Percentiles rank a stretch among this genome's conserved stretches.
phyloP scores from a whole-genome alignment of 129 eudicot species.

The Mikania micrantha region DNA sequence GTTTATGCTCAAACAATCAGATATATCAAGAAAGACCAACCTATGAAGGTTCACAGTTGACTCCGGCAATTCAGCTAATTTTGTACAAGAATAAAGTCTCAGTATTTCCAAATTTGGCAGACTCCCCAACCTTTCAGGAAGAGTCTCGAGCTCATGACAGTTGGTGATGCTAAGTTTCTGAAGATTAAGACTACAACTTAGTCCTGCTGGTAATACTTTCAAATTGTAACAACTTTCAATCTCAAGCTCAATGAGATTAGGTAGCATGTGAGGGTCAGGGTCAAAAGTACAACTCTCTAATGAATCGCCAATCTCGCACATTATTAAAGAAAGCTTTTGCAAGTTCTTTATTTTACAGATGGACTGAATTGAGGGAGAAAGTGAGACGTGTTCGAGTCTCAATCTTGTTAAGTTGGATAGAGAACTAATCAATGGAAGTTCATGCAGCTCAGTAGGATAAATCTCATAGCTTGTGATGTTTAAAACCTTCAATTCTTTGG shows the following conservation, averaged over 20 bases:
- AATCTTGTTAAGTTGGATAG: constrained; percentile 29
- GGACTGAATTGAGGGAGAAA: constrained; percentile 16
- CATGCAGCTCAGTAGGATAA: constrained; percentile 13
- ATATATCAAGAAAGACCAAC: constrained; percentile 5
- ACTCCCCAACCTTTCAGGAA: not conserved
- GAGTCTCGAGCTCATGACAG: constrained; percentile 1
- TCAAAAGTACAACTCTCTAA: not conserved
- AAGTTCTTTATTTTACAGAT: constrained; percentile 22
- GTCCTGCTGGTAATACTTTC: not conserved
- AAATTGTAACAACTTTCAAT: constrained; percentile 5
- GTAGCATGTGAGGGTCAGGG: not conserved
- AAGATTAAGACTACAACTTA: not conserved
- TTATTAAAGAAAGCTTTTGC: constrained; percentile 32
- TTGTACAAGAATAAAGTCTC: constrained; percentile 2
- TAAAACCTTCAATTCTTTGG: constrained; percentile 30
- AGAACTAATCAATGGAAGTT: constrained; percentile 9
- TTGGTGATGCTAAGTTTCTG: constrained; percentile 5
- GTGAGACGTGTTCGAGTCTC: constrained; percentile 26
- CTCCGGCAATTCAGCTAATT: not conserved
- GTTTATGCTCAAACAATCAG: not conserved
- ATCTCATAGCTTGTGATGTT: constrained; percentile 34
- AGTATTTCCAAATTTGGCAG: not conserved
- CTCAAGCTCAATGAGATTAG: constrained; percentile 7
- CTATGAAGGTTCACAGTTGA: not conserved
- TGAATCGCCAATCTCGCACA: constrained; percentile 20